A percentile compares a stretch with the other conserved stretches of the same genome.
Evolutionary conservation across 176 grass and related monocot species (phyloP).

Genomic region (Oryza brachyantha): DNA sequence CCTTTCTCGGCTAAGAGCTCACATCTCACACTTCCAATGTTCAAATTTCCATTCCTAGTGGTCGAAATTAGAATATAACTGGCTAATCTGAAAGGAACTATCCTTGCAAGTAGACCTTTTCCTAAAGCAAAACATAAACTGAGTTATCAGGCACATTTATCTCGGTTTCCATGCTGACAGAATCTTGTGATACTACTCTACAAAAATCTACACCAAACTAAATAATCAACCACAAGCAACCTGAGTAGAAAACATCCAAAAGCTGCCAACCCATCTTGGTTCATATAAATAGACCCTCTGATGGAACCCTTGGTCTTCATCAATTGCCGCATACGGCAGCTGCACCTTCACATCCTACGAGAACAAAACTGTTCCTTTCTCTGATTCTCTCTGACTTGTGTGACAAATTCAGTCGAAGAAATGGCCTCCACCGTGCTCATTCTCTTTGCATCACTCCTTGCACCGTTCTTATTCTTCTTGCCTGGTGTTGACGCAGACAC

Average conservation of each 20-base stretch:
- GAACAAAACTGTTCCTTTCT: neutral
- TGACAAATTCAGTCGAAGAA: neutral
- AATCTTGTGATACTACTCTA: conserved; percentile 17
- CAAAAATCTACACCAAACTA: conserved; percentile 25
- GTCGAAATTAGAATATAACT: neutral
- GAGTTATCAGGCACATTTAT: conserved; percentile 14
- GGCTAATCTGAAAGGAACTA: neutral
- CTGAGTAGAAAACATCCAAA: conserved; percentile 4
- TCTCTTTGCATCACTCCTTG: neutral
- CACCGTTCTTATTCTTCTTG: neutral
- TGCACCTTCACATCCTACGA: neutral
- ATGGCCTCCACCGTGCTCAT: neutral
- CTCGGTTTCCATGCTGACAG: neutral
- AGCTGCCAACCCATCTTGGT: neutral
- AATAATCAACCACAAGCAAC: conserved; percentile 23
- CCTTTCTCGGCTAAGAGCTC: conserved; percentile 5
- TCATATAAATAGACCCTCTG: conserved; percentile 14
- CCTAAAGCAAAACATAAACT: neutral
- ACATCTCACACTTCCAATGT: no score
- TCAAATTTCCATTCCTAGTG: no score
- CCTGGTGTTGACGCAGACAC: neutral
- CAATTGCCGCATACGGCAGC: neutral
- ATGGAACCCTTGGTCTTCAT: neutral
- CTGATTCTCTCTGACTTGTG: neutral
- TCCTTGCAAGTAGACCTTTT: neutral